Percentiles rank a stretch among this genome's conserved stretches.
phyloP scores from a whole-genome alignment of 176 grass and related monocot genomes.

The barley (Hordeum vulgare) region DNA sequence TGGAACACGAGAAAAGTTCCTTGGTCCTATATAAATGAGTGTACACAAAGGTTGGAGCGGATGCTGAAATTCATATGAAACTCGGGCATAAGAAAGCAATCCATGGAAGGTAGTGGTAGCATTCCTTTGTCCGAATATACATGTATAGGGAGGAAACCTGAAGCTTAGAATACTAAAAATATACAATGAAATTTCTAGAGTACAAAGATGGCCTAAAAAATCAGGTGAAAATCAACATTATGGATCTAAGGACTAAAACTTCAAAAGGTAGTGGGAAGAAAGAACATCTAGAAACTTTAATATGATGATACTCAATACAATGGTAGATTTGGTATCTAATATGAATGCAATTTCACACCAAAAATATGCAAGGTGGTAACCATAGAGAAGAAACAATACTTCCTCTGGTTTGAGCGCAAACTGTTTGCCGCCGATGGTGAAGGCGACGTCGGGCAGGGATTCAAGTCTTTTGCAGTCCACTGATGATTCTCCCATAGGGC shows the following conservation, averaged over 20 bases:
- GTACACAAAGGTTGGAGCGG: too few species aligned
- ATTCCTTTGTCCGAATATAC: too few species aligned
- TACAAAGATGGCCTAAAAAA: too few species aligned
- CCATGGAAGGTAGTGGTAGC: too few species aligned
- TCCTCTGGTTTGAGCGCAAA: constrained; percentile 72
- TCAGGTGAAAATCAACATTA: background rate
- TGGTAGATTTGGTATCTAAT: background rate
- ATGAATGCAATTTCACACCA: background rate
- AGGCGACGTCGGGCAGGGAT: constrained; percentile 67
- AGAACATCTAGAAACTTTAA: background rate
- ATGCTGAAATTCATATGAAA: too few species aligned
- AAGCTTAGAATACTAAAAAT: too few species aligned
- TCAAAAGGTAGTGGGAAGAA: background rate
- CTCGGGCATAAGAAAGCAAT: too few species aligned
- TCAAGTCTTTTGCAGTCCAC: constrained; percentile 56
- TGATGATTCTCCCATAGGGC: constrained; percentile 74
- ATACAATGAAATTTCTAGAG: too few species aligned
- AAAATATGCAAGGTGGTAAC: background rate
- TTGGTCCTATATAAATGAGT: too few species aligned
- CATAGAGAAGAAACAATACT: constrained; percentile 27
- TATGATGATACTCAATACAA: background rate
- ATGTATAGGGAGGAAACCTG: too few species aligned
- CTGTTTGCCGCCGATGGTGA: constrained; percentile 64
- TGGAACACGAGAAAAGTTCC: too few species aligned
- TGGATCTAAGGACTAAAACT: background rate